Evolutionary conservation across 768 basidiomycete species (phyloP), one percentile per base, ranked within the genome.

Genomic region (Psilocybe tampanensis): DNA sequence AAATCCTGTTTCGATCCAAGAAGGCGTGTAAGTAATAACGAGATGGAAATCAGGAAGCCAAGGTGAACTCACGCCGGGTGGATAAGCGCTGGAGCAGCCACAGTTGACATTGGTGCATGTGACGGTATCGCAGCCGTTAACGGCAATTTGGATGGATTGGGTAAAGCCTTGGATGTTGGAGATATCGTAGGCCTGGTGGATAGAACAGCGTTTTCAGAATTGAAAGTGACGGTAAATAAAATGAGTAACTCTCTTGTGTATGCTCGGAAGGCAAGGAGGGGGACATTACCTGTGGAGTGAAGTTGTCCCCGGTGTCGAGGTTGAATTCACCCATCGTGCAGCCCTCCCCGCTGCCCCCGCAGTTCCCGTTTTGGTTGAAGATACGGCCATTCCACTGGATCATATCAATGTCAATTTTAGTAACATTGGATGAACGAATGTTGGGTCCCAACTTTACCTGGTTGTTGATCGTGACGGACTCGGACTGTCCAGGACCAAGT

Each of bases 101-200:
- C 76, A 77, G 41, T 71, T 70, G 41, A 68, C 70, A 50, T 70
- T 72, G 11, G 70, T 74, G 61, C 76, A 78, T 8, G 72, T 72
- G 9, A 75, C 75, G 13, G 73, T 75, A 19, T 73, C 70, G 63
- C 76, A 74, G 2, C 74, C 75, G 24, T 64, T 67, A 5, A 74
- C 75, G 42, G 60, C 64, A 44, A 76, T 72, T 22, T 61, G 48
- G 19, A 76, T 68, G 8, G 72, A 72, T 56, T 76, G 73, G 2
- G 75, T 76, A 62, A 76, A 78, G 6, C 75, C 76, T 62, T 74
- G 75, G 54, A 78, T 76, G 60, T 77, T 78, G 36, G 76, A 77
- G 21, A 78, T 74, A 54, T 78, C 76, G 60, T 78, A 77, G 8
- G 74, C 72, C 66, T 76, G 60, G n/a, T 5, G 18, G 19, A 26